These are phyloP conservation scores for Zanthoxylum bungeanum DNA, from an alignment of 345 rosid species.

Conservation along the genomic window DNA sequence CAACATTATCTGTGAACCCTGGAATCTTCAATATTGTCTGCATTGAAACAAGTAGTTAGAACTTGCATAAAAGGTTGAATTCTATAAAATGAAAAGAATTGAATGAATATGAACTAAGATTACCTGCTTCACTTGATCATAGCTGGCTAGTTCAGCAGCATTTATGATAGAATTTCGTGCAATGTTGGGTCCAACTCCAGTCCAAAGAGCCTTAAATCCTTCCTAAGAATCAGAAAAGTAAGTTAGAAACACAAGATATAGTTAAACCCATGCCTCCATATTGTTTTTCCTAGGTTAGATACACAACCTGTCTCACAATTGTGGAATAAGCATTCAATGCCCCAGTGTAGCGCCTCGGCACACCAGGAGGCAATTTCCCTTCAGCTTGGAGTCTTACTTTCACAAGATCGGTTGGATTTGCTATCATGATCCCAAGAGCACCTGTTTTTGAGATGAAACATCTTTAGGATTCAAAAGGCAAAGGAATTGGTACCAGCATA, in stretches of 20 bases:
- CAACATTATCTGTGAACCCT: slow-evolving; percentile 85
- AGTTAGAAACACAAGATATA: slow-evolving; percentile 12
- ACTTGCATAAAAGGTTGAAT: neutral
- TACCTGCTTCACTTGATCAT: slow-evolving; percentile 97
- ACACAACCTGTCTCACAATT: slow-evolving; percentile 78
- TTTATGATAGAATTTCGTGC: slow-evolving; percentile 94
- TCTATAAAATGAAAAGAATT: slow-evolving; percentile 10
- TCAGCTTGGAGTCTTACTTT: slow-evolving; percentile 99
- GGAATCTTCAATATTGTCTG: slow-evolving; percentile 95
- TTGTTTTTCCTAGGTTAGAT: slow-evolving; percentile 17
- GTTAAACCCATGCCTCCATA: slow-evolving; percentile 6
- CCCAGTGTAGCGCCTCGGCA: slow-evolving; percentile 91
- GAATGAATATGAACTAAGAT: slow-evolving; percentile 4
- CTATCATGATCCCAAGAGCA: slow-evolving; percentile 76
- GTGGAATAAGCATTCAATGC: slow-evolving; percentile 93
- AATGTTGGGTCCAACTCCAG: slow-evolving; percentile 91
- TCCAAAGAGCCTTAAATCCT: slow-evolving; percentile 94
- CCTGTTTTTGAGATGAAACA: slow-evolving; percentile 45
- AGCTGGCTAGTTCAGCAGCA: slow-evolving; percentile 97
- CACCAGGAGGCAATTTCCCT: slow-evolving; percentile 93
- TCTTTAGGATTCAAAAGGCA: neutral
- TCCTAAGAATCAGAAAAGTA: slow-evolving; percentile 48
- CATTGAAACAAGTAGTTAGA: slow-evolving; percentile 22
- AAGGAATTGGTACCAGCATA: neutral
- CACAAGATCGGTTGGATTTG: slow-evolving; percentile 99